phyloP scores from a whole-genome alignment of 2,329 filamentous ascomycete species.

The Anthostomella pinea region DNA sequence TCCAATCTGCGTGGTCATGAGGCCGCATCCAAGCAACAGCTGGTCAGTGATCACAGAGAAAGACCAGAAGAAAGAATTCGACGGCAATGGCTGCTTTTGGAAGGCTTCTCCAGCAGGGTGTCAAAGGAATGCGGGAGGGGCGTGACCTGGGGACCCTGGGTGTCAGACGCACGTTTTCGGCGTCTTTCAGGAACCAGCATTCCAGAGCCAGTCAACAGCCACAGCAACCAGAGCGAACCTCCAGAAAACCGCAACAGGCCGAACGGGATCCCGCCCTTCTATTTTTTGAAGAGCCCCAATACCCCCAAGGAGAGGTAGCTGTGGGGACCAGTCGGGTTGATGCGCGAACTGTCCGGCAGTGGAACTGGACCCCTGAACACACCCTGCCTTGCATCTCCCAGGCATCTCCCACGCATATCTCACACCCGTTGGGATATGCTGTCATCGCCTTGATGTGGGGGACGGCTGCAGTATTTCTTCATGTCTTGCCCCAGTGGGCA shows the following conservation, averaged over 20 bases:
- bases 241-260: constrained; percentile 8
- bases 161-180: constrained; percentile 28
- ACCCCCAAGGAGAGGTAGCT: too few relatives aligned
- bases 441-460: constrained; percentile 9
- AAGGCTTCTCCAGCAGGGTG: constrained; percentile 11
- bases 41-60: too few relatives aligned
- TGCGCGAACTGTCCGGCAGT: constrained; percentile 13
- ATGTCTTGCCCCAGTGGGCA: constrained; percentile 20
- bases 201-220: constrained; percentile 21
- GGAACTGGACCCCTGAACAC: constrained; percentile 13
- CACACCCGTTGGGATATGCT: constrained; percentile 9
- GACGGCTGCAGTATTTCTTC: constrained; percentile 8
- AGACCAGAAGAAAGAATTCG: constrained; percentile 6
- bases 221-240: constrained; percentile 7
- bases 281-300: too few relatives aligned
- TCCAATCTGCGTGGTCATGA: too few relatives aligned
- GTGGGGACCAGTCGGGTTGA: constrained; percentile 13
- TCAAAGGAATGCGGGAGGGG: constrained; percentile 28
- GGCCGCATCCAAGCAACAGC: too few relatives aligned
- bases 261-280: neutral
- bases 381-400: constrained; percentile 14
- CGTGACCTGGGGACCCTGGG: constrained; percentile 18
- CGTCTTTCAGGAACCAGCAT: constrained; percentile 22
- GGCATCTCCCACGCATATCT: constrained; percentile 12
- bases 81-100: constrained; percentile 24